phyloP scores from a whole-genome alignment of 306 rosid species.

The Cajanus cajan region DNA sequence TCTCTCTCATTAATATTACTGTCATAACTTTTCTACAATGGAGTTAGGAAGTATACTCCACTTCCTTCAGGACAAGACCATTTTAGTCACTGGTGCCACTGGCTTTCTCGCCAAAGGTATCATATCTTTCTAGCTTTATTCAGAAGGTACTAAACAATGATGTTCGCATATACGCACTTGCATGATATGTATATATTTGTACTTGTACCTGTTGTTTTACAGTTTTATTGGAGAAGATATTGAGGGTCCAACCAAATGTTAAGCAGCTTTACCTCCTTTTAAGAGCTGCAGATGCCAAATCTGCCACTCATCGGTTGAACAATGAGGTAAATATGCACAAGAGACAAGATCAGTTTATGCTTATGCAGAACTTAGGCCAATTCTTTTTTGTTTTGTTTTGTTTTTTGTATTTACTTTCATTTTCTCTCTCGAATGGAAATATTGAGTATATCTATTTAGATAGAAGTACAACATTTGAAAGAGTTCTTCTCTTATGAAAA shows the following conservation, averaged over 20 bases:
- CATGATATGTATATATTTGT: not conserved
- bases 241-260: slow-evolving; percentile 82
- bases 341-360: not conserved
- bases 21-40: slow-evolving; percentile 39
- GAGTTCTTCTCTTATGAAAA: too few relatives aligned
- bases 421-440: too few relatives aligned
- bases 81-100: slow-evolving; percentile 75
- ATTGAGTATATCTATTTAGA: too few relatives aligned
- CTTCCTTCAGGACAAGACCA: slow-evolving; percentile 55
- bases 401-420: not conserved
- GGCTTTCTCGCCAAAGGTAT: slow-evolving; percentile 82
- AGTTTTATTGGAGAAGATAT: slow-evolving; percentile 86
- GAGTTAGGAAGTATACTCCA: slow-evolving; percentile 69
- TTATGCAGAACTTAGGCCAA: not conserved
- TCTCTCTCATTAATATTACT: slow-evolving; percentile 3
- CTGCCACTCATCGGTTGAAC: slow-evolving; percentile 63
- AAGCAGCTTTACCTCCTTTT: slow-evolving; percentile 76
- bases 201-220: slow-evolving; percentile 11
- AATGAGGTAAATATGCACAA: slow-evolving; percentile 49
- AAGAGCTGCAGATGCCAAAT: slow-evolving; percentile 61
- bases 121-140: not conserved
- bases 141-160: not conserved
- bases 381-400: too few relatives aligned
- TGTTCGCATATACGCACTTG: not conserved
- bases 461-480: too few relatives aligned